Evolutionary conservation across 495 filamentous ascomycete genomes (phyloP), one percentile per base, ranked within the genome.

Genomic region (Thermochaetoides thermophila): DNA sequence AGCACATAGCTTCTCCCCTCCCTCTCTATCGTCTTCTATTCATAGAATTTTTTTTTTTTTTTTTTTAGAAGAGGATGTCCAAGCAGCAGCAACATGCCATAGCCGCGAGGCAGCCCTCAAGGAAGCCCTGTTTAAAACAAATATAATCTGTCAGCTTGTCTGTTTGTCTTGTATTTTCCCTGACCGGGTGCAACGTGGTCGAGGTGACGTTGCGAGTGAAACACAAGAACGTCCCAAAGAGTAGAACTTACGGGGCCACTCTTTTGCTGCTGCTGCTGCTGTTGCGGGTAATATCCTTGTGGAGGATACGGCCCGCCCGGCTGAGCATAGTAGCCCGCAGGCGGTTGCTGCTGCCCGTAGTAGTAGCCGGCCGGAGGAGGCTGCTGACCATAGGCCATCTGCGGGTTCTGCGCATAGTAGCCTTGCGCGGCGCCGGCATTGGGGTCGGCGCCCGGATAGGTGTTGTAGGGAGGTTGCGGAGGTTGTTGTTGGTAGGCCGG

Each of bases 21-120:
- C 37, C 13, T 33, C 17, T 23, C 35, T 16, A 21, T 17, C 28
- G 21, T 19, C 20, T 4, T 16, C 14, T 26, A 22, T 23, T 28
- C 16, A 9, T 20, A 17, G 20, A 19, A 5, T 18, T 21, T 18
- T 13, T 23, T 14, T 23, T 17, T 17, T 3, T 29, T 27, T 29
- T 14, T 21, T 12, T 27, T 48, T 60, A 66, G 34, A 64, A 64
- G 21, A 67, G 31, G 13, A 53, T 49, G 16, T 67, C 63, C 33
- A 67, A 38, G 38, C 63, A 67, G 49, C 63, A 67, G 37, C 63
- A 67, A 46, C 60, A 63, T 1, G 63, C 63, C 32, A 64, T 38
- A 30, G 44, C 42, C 1, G 55, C 60, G 1, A 63, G 27, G 27
- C 62, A 37, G 0, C 51, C 51, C 17, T 52, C 51, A 8, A 62